phyloP scores from a whole-genome alignment of 257 asterid genomes.

The Thymus quinquecostatus region DNA sequence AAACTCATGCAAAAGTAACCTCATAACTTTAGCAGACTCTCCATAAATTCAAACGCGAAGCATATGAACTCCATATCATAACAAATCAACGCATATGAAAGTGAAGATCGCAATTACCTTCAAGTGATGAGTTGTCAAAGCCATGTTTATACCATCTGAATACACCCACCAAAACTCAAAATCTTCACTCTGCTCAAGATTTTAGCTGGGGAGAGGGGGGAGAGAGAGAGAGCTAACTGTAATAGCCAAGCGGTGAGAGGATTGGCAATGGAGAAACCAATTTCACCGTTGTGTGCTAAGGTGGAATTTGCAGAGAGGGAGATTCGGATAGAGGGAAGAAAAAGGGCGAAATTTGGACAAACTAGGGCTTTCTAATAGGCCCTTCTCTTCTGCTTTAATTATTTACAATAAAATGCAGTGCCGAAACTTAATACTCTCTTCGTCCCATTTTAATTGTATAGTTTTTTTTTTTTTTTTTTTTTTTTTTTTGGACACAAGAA shows the following conservation, averaged over 20 bases:
- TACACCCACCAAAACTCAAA: conserved; percentile 27
- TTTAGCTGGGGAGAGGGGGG: background rate
- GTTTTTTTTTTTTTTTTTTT: too few species aligned
- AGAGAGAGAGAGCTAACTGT: conserved; percentile 4
- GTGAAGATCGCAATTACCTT: conserved; percentile 38
- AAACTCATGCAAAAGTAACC: conserved; percentile 11
- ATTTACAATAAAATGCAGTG: too few species aligned
- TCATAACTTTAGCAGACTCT: conserved; percentile 5
- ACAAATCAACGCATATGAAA: background rate
- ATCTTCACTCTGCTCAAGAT: conserved; percentile 20
- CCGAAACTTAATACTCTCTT: too few species aligned
- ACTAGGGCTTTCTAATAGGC: conserved; percentile 30
- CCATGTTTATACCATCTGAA: conserved; percentile 39
- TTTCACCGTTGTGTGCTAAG: background rate
- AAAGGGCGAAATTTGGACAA: conserved; percentile 20
- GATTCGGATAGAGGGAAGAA: conserved; percentile 32
- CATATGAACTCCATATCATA: conserved; percentile 8
- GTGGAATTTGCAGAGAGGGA: conserved; percentile 18
- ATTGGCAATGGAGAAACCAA: background rate
- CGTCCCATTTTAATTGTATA: too few species aligned
- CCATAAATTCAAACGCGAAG: conserved; percentile 1
- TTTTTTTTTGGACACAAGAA: too few species aligned
- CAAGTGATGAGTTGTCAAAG: conserved; percentile 43
- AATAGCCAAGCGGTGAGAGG: conserved; percentile 14
- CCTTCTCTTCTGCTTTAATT: too few species aligned